Percentiles rank a stretch among this genome's conserved stretches.
phyloP scores from a whole-genome alignment of 2,329 filamentous ascomycete species.

The Pseudocercospora vitis region DNA sequence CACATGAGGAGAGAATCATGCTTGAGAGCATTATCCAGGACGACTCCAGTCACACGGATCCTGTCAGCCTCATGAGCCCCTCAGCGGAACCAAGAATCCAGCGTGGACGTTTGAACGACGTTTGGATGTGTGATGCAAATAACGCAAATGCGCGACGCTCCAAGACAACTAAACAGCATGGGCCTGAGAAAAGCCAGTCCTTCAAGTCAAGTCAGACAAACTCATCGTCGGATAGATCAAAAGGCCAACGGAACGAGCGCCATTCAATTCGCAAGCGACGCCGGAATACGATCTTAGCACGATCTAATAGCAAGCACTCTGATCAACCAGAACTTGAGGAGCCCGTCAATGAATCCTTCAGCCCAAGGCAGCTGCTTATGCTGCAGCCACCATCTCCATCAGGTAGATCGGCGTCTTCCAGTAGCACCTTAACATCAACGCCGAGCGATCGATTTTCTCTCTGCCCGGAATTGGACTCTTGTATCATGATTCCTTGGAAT shows the following conservation, averaged over 20 bases:
- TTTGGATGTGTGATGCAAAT: background rate
- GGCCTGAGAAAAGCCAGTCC: background rate
- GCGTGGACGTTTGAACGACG: background rate
- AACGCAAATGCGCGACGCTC: background rate
- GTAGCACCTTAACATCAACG: background rate
- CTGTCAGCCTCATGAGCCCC: background rate
- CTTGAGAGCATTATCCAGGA: background rate
- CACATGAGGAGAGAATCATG: slow-evolving; percentile 1
- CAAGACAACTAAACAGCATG: too few relatives aligned
- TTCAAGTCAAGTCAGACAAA: background rate
- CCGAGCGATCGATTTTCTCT: background rate
- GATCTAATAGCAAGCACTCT: background rate
- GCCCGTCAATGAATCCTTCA: background rate
- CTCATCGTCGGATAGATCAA: background rate
- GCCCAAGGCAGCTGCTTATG: background rate
- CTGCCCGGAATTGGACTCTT: background rate
- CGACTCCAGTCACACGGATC: background rate
- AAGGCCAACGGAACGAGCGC: background rate
- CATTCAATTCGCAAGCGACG: background rate
- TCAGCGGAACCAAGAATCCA: background rate
- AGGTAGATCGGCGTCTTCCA: background rate
- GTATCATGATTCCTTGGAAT: slow-evolving; percentile 3
- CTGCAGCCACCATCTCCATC: background rate
- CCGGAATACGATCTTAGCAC: background rate
- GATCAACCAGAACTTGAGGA: background rate